Conservation (phyloP, 805 yeast genomes). For the Candida taoyuanica region DNA sequence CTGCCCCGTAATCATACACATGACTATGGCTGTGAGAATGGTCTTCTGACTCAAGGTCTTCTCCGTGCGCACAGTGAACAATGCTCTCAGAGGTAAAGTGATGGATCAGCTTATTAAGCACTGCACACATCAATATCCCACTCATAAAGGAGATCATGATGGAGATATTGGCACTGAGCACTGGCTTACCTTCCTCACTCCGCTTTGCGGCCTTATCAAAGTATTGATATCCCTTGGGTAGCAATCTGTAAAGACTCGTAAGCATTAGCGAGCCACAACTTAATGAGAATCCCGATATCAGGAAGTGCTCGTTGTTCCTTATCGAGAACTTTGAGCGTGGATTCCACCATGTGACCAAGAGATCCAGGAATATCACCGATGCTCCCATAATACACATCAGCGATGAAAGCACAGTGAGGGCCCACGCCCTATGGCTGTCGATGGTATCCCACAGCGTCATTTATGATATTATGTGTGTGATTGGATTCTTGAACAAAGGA, state of each 20-base stretch:
- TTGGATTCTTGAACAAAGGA: too few relatives aligned
- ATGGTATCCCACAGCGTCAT: not conserved
- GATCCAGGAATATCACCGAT: constrained; percentile 56
- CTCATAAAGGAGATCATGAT: constrained; percentile 43
- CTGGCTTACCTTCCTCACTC: constrained; percentile 17
- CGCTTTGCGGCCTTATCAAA: constrained; percentile 29
- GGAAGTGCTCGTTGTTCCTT: constrained; percentile 54
- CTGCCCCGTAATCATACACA: constrained; percentile 10
- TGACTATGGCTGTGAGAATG: constrained; percentile 16
- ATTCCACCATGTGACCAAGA: constrained; percentile 43
- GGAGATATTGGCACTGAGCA: constrained; percentile 30
- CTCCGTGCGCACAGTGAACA: constrained; percentile 78
- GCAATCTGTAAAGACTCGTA: constrained; percentile 68
- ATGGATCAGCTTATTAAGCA: constrained; percentile 65
- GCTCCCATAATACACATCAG: constrained; percentile 71
- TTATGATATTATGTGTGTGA: not conserved
- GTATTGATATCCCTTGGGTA: constrained; percentile 63
- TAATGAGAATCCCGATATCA: constrained; percentile 70
- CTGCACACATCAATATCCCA: constrained; percentile 60
- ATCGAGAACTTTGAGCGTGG: constrained; percentile 45
- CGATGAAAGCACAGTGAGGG: constrained; percentile 60
- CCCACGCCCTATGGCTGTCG: constrained; percentile 48
- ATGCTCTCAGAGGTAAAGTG: constrained; percentile 72
- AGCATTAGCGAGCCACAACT: constrained; percentile 79
- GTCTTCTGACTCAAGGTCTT: constrained; percentile 24